Percentiles rank a stretch among this genome's conserved stretches.
Conservation (phyloP, 805 yeast species). For the Teunomyces tritomae region DNA sequence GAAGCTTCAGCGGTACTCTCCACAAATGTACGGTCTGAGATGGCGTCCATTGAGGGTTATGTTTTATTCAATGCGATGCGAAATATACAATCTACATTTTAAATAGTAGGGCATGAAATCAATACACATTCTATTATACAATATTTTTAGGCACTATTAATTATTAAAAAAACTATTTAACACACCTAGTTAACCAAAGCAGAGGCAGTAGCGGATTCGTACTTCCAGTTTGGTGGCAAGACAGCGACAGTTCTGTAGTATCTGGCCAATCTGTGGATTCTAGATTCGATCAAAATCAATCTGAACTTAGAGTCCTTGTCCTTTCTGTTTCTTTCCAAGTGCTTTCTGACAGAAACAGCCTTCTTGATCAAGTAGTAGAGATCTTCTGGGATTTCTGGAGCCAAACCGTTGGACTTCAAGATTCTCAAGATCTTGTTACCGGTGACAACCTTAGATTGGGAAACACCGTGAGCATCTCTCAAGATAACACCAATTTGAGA, state of each 20-base stretch:
- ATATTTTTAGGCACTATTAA: constrained; percentile 1
- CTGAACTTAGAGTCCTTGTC: constrained; percentile 99
- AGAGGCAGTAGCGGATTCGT: constrained; percentile 99
- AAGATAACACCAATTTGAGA: constrained; percentile 99
- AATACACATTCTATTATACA: constrained; percentile 4
- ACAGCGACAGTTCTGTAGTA: constrained; percentile 99
- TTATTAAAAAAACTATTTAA: constrained; percentile 9
- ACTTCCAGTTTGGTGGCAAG: constrained; percentile 99
- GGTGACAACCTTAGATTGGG: constrained; percentile 95
- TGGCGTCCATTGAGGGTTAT: constrained; percentile 54
- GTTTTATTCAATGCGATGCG: background rate
- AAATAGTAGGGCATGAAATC: background rate
- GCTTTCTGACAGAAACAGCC: constrained; percentile 99
- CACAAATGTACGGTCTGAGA: constrained; percentile 56
- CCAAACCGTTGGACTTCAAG: constrained; percentile 98
- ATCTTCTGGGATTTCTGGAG: constrained; percentile 99
- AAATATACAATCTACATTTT: background rate
- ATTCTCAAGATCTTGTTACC: constrained; percentile 99
- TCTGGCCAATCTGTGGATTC: constrained; percentile 99
- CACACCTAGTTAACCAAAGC: constrained; percentile 92
- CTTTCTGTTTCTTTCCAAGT: constrained; percentile 99
- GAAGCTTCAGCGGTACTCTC: constrained; percentile 25
- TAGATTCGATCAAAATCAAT: constrained; percentile 98
- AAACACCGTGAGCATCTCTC: constrained; percentile 99
- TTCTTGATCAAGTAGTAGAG: constrained; percentile 98